phyloP scores from a whole-genome alignment of 2,329 filamentous ascomycete genomes.

The Bisporella sp. region DNA sequence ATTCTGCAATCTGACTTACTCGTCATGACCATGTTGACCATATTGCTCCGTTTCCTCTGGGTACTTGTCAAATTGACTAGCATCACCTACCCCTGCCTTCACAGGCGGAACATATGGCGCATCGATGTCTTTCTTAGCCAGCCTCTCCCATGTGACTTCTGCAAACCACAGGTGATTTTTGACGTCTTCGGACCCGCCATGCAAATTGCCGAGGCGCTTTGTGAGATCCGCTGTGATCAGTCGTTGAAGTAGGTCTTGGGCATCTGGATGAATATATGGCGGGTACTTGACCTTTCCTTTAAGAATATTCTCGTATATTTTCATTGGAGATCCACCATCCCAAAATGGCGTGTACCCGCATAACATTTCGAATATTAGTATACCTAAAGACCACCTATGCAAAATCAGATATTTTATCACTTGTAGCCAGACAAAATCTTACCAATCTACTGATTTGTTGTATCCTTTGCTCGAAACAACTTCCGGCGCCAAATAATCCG shows the following conservation, averaged over 20 bases:
- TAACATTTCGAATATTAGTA: constrained; percentile 98
- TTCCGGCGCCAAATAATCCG: constrained; percentile 94
- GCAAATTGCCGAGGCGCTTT: constrained; percentile 89
- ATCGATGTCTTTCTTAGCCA: constrained; percentile 94
- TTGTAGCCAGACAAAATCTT: constrained; percentile 30
- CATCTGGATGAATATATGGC: constrained; percentile 88
- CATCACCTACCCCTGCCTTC: constrained; percentile 86
- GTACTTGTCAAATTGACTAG: constrained; percentile 96
- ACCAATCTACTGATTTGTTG: constrained; percentile 99
- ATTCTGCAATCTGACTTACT: constrained; percentile 55
- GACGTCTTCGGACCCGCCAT: constrained; percentile 83
- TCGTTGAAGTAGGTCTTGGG: constrained; percentile 84
- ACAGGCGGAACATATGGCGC: constrained; percentile 96
- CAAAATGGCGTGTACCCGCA: constrained; percentile 99
- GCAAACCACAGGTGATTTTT: constrained; percentile 96
- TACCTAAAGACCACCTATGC: constrained; percentile 91
- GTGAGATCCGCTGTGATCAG: constrained; percentile 93
- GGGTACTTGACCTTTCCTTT: constrained; percentile 95
- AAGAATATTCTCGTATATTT: constrained; percentile 99
- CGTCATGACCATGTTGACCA: constrained; percentile 69
- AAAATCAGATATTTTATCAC: constrained; percentile 9
- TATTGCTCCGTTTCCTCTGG: constrained; percentile 95
- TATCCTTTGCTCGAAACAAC: constrained; percentile 99
- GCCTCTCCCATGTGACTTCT: constrained; percentile 94
- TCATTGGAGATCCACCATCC: constrained; percentile 96